Conservation (phyloP, 164 flowering plant genomes). For the Stephania cephalantha region DNA sequence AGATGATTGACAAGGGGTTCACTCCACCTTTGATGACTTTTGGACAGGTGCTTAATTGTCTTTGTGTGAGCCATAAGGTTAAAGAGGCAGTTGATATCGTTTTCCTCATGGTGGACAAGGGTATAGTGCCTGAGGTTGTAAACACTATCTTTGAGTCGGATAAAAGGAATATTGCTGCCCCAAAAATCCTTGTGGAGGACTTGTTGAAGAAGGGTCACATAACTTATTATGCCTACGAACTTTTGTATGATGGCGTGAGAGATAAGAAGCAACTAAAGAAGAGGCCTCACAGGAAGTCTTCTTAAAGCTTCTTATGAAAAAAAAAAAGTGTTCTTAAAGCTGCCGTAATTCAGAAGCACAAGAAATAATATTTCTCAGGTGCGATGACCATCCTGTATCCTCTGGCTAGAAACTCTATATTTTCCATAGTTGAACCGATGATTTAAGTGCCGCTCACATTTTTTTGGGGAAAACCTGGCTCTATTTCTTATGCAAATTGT, state of each 20-base stretch:
- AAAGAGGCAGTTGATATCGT: slow-evolving; percentile 7
- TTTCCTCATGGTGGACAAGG: slow-evolving; percentile 10
- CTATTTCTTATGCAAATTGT: background rate
- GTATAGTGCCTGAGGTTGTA: slow-evolving; percentile 10
- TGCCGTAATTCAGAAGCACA: background rate
- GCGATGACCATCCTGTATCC: background rate
- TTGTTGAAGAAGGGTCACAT: slow-evolving; percentile 12
- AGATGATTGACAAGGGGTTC: slow-evolving; percentile 3
- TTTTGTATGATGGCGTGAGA: slow-evolving; percentile 12
- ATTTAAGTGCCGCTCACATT: too few species aligned
- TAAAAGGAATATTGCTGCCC: slow-evolving; percentile 7
- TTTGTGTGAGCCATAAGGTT: slow-evolving; percentile 6
- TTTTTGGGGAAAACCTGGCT: background rate
- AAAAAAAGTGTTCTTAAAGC: background rate
- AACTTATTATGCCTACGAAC: slow-evolving; percentile 8
- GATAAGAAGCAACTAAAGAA: slow-evolving; percentile 24
- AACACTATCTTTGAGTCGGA: slow-evolving; percentile 8
- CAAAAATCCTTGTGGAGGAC: slow-evolving; percentile 61
- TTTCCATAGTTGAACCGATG: background rate
- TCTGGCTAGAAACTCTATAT: background rate
- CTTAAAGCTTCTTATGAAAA: background rate
- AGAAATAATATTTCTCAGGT: background rate
- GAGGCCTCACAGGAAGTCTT: background rate
- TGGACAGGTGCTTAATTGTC: slow-evolving; percentile 9
- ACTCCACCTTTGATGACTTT: slow-evolving; percentile 8